Evolutionary conservation across 1,284 basidiomycete genomes (phyloP), one percentile per base, ranked within the genome.

Genomic region (Tilletia horrida): DNA sequence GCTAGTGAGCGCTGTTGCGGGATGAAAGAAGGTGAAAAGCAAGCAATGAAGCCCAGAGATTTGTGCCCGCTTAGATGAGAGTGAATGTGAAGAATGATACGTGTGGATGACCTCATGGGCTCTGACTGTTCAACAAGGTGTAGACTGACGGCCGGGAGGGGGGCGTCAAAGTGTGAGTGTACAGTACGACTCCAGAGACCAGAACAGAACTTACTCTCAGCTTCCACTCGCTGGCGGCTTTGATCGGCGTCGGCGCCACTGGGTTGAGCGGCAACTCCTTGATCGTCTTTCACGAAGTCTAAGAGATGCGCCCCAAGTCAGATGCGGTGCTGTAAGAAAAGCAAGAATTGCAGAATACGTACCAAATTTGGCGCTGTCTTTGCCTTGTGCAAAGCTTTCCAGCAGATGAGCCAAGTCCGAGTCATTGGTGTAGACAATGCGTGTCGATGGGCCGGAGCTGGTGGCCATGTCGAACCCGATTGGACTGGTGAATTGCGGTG

Each of bases 391-490:
- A 11, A 78, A 62, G 1, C 70, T 64, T 61, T 77, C 72, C 31
- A 78, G 71, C 1, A 78, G 67, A 18, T 66, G 66, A 1, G 76
- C 76, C 14, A 78, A 67, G 50, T 78, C 76, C 14, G 74, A 73
- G 64, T 78, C 76, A 42, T 68, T 72, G 55, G 76, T 75, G 65
- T 78, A 78, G 14, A 78, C 73, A 66, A 78, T 77, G 2, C 74
- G 65, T 6, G 76, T 78, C 18, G 40, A n/a, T 0, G 72, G 69
- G 35, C 67, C 44, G 1, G 55, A 66, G 16, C 31, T 61, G 23
- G 68, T 72, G 14, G 71, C 71, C 62, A 69, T 66, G 35, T 71
- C 66, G 40, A 71, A 73, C 14, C 64, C 65, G 3, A 59, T 66
- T n/a, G 63, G 57, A 7, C 31, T 23, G 25, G 6, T 55, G 31